Percentiles rank a stretch among this genome's conserved stretches.
Evolutionary conservation across 305 asterid species (phyloP).

Genomic region (Petunia hybrid): DNA sequence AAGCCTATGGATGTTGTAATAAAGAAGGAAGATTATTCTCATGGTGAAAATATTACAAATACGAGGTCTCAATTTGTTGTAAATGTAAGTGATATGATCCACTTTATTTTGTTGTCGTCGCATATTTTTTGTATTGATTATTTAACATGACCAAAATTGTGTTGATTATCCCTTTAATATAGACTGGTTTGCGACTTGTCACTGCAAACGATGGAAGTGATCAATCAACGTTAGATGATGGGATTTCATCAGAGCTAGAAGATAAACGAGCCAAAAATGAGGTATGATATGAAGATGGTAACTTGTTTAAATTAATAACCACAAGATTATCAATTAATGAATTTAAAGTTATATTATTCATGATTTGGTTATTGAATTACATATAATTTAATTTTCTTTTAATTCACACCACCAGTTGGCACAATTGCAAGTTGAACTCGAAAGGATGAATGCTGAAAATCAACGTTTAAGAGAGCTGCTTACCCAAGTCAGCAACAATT

Average conservation of each 20-base stretch:
- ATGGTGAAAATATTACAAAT: constrained; percentile 32
- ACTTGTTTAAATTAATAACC: background rate
- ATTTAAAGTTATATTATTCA: background rate
- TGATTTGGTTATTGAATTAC: background rate
- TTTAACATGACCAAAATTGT: background rate
- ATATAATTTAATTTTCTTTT: background rate
- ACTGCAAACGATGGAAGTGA: constrained; percentile 71
- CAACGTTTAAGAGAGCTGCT: constrained; percentile 51
- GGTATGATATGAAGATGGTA: constrained; percentile 45
- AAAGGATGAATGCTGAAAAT: constrained; percentile 60
- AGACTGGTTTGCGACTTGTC: constrained; percentile 90
- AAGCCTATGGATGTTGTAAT: constrained; percentile 37
- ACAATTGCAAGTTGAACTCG: constrained; percentile 43
- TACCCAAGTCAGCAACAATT: constrained; percentile 62
- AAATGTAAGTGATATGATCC: constrained; percentile 57
- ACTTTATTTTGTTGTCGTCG: background rate
- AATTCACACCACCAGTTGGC: constrained; percentile 33
- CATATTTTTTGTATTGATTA: background rate
- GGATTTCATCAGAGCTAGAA: constrained; percentile 52
- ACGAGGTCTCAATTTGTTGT: constrained; percentile 48
- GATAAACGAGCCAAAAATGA: constrained; percentile 62
- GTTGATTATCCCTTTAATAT: background rate
- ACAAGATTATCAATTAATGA: background rate
- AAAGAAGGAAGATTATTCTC: constrained; percentile 54
- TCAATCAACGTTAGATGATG: constrained; percentile 83